Percentiles rank a stretch among this genome's conserved stretches.
phyloP scores from a whole-genome alignment of 768 basidiomycete genomes.

The Rhizopogon rudus region DNA sequence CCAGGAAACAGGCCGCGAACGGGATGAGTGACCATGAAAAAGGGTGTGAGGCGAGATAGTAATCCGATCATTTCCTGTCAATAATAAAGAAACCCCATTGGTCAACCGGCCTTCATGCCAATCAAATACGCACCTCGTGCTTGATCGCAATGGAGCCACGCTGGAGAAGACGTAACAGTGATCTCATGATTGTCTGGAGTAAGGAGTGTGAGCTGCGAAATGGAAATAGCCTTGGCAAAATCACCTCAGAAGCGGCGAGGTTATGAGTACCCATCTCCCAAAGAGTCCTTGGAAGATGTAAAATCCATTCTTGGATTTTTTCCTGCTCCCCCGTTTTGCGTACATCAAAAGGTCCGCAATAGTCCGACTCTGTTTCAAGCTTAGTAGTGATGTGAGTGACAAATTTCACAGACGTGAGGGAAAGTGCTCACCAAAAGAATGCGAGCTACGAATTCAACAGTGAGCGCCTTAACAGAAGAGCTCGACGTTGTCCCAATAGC shows the following conservation, averaged over 20 bases:
- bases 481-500: slow-evolving; percentile 52
- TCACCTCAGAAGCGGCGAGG: slow-evolving; percentile 55
- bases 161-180: slow-evolving; percentile 59
- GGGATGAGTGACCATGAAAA: slow-evolving; percentile 76
- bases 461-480: slow-evolving; percentile 58
- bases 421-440: slow-evolving; percentile 54
- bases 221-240: not conserved
- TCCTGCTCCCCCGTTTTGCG: slow-evolving; percentile 19
- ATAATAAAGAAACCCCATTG: slow-evolving; percentile 10
- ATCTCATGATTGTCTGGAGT: slow-evolving; percentile 48
- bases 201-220: slow-evolving; percentile 5
- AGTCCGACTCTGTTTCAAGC: slow-evolving; percentile 57
- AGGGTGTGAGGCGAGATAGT: slow-evolving; percentile 65
- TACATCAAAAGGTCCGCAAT: slow-evolving; percentile 43
- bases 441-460: slow-evolving; percentile 72
- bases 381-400: slow-evolving; percentile 22
- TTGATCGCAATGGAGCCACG: slow-evolving; percentile 43
- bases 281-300: slow-evolving; percentile 70
- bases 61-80: slow-evolving; percentile 45
- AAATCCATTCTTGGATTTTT: slow-evolving; percentile 60
- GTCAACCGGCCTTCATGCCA: not conserved
- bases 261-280: slow-evolving; percentile 79
- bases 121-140: slow-evolving; percentile 35
- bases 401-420: not conserved
- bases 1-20: slow-evolving; percentile 67